Base-by-base conservation (phyloP, 768 basidiomycete species). In the Leucogyrophana mollusca region DNA sequence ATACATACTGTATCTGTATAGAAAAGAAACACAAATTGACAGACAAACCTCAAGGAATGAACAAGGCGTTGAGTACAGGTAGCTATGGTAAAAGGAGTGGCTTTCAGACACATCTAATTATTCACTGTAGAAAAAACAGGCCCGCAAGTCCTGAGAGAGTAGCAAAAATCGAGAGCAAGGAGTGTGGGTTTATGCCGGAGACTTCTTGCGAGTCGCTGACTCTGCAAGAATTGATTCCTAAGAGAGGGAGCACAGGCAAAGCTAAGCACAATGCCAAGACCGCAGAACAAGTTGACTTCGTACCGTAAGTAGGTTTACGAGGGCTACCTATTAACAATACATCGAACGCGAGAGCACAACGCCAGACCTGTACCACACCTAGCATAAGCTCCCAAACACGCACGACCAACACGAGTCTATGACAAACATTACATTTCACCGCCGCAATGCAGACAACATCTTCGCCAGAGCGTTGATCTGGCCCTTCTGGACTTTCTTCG, bases 401-500 rank as follows among this genome's bases (percentile, higher is more conserved):
- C 25, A 24, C 25, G 20, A 35, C 13, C 14, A 45, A 43, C 33
- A 50, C 57, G 41, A 38, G 45, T 50, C 48, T 38, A 46, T 60
- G 46, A 62, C 62, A 55, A 59, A 57, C 60, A 52, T 62, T 54
- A 58, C 58, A 60, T 53, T 63, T 44, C 52, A 87, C 59, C 83
- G 83, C 59, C 86, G 76, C 67, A 90, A 66, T 42, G 87, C 86
- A 47, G 84, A 90, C 48, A 94, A 72, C 89, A 94, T 90, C 83
- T 94, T 94, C 47, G 91, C 91, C 57, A 94, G 73, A 34, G 89
- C 80, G 58, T 85, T 84, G 70, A 93, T 93, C 73, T 94, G 92
- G 39, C 86, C 88, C 68, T 85, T 92, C 72, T 90, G 85, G 59
- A 89, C 85, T 71, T 87, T 91, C 77, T 89, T 71, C 42, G 80